phyloP scores from a whole-genome alignment of 352 stramenopile species.

The Phytophthora meadii region DNA sequence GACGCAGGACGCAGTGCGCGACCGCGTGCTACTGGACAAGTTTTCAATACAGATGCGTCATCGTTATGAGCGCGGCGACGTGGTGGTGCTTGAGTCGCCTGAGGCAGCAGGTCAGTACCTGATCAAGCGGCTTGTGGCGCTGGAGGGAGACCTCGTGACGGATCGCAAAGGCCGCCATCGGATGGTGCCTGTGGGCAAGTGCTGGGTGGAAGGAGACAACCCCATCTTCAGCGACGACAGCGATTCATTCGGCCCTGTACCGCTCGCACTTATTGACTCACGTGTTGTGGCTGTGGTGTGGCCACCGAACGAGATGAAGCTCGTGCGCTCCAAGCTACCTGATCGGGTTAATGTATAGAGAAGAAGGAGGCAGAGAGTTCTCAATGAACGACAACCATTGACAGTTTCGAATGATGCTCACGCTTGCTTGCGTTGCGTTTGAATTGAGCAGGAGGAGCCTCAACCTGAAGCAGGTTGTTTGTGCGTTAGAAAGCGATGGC shows the following conservation, averaged over 20 bases:
- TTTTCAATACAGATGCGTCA: slow-evolving; percentile 83
- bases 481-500: not conserved
- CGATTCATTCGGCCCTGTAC: slow-evolving; percentile 76
- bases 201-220: slow-evolving; percentile 89
- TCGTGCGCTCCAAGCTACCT: slow-evolving; percentile 61
- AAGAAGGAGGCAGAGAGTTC: slow-evolving; percentile 5
- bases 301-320: slow-evolving; percentile 70
- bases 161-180: slow-evolving; percentile 45
- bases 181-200: slow-evolving; percentile 76
- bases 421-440: slow-evolving; percentile 24
- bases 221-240: slow-evolving; percentile 79
- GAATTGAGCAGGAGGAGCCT: slow-evolving; percentile 9
- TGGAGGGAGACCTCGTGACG: slow-evolving; percentile 79
- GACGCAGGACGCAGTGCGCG: slow-evolving; percentile 63
- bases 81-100: slow-evolving; percentile 82
- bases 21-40: slow-evolving; percentile 88
- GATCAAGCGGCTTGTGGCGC: slow-evolving; percentile 80
- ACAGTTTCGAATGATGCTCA: slow-evolving; percentile 9
- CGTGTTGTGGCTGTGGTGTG: slow-evolving; percentile 83
- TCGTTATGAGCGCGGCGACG: slow-evolving; percentile 68
- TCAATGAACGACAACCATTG: slow-evolving; percentile 6
- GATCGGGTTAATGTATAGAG: slow-evolving; percentile 63
- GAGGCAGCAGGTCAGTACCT: slow-evolving; percentile 61
- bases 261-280: slow-evolving; percentile 83
- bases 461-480: too few species aligned